phyloP scores from a whole-genome alignment of 306 rosid species.

The Medicago lupulina region DNA sequence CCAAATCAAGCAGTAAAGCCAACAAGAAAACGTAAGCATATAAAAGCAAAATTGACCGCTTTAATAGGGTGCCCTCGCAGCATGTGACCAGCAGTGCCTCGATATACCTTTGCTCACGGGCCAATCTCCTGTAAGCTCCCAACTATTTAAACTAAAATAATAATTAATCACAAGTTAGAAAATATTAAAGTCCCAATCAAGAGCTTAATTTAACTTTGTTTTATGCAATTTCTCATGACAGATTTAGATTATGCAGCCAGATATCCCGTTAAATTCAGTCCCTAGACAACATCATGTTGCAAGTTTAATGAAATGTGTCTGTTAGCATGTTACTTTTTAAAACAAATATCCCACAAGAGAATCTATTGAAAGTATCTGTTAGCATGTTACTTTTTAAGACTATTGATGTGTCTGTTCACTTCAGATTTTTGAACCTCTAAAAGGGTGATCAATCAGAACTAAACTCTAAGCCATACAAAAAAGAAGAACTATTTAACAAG shows the following conservation, averaged over 20 bases:
- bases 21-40: neutral
- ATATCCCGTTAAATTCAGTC: too few relatives aligned
- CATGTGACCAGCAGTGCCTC: constrained; percentile 37
- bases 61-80: constrained; percentile 16
- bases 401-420: too few relatives aligned
- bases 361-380: neutral
- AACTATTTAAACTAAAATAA: constrained; percentile 19
- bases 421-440: too few relatives aligned
- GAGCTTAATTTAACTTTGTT: neutral
- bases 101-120: neutral
- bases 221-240: neutral
- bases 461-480: too few relatives aligned
- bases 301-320: too few relatives aligned
- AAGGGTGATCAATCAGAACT: too few relatives aligned
- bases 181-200: neutral
- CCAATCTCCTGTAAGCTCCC: constrained; percentile 23
- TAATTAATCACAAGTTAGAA: constrained; percentile 15
- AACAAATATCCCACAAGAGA: too few relatives aligned
- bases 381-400: neutral
- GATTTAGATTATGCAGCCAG: too few relatives aligned
- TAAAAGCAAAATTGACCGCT: constrained; percentile 1
- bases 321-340: neutral
- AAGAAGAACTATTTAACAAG: too few relatives aligned
- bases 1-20: too few relatives aligned
- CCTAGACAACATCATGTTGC: too few relatives aligned